Percentiles rank a stretch among this genome's conserved stretches.
These are phyloP conservation scores for Boletus sp. DNA, from an alignment of 768 basidiomycete species.

Conservation along the genomic window DNA sequence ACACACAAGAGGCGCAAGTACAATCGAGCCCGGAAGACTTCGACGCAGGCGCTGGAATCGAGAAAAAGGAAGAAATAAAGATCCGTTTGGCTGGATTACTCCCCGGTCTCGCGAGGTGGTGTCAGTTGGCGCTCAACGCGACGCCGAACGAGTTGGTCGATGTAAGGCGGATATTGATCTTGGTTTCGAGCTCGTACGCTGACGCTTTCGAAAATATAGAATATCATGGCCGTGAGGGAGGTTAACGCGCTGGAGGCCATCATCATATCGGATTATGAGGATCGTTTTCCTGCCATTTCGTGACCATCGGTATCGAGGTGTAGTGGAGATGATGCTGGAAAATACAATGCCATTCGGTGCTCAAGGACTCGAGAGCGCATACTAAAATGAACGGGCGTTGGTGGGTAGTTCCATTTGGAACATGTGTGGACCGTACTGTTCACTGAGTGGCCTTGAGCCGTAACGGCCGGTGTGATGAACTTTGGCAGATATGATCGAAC, in stretches of 20 bases:
- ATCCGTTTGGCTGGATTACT: constrained; percentile 77
- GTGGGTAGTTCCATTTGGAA: no score
- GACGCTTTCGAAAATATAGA: constrained; percentile 37
- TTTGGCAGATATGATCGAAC: background rate
- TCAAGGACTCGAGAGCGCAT: background rate
- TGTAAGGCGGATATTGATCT: constrained; percentile 46
- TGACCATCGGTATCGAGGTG: constrained; percentile 5
- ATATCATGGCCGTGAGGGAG: constrained; percentile 60
- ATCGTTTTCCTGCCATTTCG: constrained; percentile 32
- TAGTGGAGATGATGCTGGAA: background rate
- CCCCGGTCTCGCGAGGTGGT: constrained; percentile 80
- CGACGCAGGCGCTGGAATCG: constrained; percentile 8
- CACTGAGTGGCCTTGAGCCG: no score
- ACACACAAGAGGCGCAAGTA: constrained; percentile 11
- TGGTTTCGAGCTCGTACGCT: constrained; percentile 1
- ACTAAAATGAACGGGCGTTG: no score
- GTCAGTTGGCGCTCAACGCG: constrained; percentile 60
- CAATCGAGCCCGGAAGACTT: constrained; percentile 14
- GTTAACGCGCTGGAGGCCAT: constrained; percentile 70
- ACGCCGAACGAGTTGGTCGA: constrained; percentile 82
- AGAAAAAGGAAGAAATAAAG: constrained; percentile 39
- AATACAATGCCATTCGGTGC: background rate
- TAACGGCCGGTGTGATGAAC: no score
- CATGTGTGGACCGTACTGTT: no score
- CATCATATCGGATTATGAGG: constrained; percentile 67